These are phyloP conservation scores for Penicillium concentricum DNA, from an alignment of 2,329 filamentous ascomycete genomes.

Conservation along the genomic window DNA sequence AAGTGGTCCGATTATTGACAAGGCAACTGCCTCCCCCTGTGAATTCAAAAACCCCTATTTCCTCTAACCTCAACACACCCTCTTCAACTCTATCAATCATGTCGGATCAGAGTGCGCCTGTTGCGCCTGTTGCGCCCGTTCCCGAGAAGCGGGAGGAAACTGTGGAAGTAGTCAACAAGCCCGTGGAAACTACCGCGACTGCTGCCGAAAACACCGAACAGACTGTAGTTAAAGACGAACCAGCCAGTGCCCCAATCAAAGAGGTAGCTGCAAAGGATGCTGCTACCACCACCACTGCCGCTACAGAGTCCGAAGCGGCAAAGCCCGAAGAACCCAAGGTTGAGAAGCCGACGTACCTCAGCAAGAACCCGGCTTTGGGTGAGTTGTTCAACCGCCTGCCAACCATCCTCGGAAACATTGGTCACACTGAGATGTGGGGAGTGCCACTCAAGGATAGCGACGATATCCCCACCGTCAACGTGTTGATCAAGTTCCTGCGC, in stretches of 20 bases:
- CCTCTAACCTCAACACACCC: neutral
- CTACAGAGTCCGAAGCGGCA: slow-evolving; percentile 13
- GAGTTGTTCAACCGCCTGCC: slow-evolving; percentile 60
- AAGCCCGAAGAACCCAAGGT: slow-evolving; percentile 23
- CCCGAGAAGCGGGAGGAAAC: slow-evolving; percentile 17
- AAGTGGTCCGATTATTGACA: slow-evolving; percentile 18
- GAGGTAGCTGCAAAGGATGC: neutral
- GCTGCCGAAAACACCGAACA: slow-evolving; percentile 5
- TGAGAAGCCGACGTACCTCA: slow-evolving; percentile 37
- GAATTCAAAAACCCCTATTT: slow-evolving; percentile 14
- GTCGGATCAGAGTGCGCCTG: slow-evolving; percentile 17
- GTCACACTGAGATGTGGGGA: slow-evolving; percentile 82
- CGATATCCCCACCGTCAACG: slow-evolving; percentile 74
- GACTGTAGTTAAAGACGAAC: slow-evolving; percentile 3
- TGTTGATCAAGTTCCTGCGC: slow-evolving; percentile 90
- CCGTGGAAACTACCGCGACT: slow-evolving; percentile 11
- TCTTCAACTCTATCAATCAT: slow-evolving; percentile 10
- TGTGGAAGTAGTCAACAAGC: slow-evolving; percentile 12
- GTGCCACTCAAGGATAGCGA: slow-evolving; percentile 58
- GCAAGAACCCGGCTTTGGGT: slow-evolving; percentile 46
- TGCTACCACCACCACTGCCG: slow-evolving; percentile 5
- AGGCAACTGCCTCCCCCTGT: slow-evolving; percentile 15
- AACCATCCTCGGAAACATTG: slow-evolving; percentile 56
- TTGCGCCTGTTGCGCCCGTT: neutral
- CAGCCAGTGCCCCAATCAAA: neutral